Base-by-base conservation (phyloP, 148 eudicot genomes). In the Cornus controversa region DNA sequence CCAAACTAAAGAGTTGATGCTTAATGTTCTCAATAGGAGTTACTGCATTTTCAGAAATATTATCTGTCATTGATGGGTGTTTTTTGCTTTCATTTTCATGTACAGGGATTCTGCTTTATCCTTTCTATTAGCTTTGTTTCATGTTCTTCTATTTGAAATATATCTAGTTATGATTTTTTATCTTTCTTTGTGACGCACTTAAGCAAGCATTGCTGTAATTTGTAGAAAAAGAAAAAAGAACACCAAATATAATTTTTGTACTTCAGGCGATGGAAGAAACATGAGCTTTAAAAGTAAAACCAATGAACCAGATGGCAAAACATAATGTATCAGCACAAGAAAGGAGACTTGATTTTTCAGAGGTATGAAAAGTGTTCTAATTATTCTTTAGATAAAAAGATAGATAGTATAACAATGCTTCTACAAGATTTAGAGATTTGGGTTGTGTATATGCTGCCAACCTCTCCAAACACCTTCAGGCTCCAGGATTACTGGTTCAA, bases 391-490 rank as follows among this genome's bases (percentile, higher is more conserved):
- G 1, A 16, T 13, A 50, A 5, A 50, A 50, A 7, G 57, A 50
- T 14, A 50, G 20, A n/a, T n/a, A 50, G 57, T 20, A 50, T 50
- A 11, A 50, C 18, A 13, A 50, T 50, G 57, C 57, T 50, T 50
- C 3, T 50, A 16, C 57, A 50, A 13, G 69, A 58, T 47, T 87
- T 75, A 89, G 50, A 80, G 78, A 84, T 93, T 93, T 58, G 96
- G 96, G 78, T 93, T 91, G 73, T 77, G 85, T 75, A 93, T 53
- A n/a, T 77, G 78, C 80, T 90, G 91, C 23, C 75, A 75, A 28
- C 93, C 98, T 82, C 84, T 90, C 96, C 94, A 93, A 73, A 80
- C 74, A 69, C 81, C 74, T 45, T 83, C 83, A 20, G 92, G 84
- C 14, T 71, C 78, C 73, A 91, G 42, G 20, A 68, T 77, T 74